These are phyloP conservation scores for Syzygium syzygioides DNA, from an alignment of 441 rosid genomes.

Conservation along the genomic window DNA sequence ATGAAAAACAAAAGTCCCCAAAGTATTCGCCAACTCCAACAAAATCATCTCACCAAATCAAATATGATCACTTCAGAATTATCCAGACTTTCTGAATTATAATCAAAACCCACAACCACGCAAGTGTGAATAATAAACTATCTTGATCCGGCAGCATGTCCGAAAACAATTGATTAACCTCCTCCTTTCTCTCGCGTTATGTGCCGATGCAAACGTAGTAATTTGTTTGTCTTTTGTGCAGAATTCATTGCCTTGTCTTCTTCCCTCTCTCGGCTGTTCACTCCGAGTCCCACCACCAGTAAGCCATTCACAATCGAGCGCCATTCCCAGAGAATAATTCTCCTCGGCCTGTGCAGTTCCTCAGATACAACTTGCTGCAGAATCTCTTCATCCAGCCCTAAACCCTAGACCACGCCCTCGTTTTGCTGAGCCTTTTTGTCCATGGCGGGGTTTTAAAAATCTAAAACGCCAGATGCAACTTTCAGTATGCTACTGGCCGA, in stretches of 20 bases:
- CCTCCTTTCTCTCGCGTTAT: background rate
- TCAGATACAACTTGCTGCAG: background rate
- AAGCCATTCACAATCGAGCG: background rate
- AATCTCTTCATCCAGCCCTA: background rate
- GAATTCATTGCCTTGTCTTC: background rate
- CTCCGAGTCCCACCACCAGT: background rate
- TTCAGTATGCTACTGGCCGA: background rate
- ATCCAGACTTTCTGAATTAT: background rate
- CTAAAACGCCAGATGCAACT: background rate
- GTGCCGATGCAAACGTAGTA: background rate
- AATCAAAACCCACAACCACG: background rate
- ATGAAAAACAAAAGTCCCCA: too few species aligned
- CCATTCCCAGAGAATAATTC: background rate
- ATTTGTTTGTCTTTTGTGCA: background rate
- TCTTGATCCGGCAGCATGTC: background rate
- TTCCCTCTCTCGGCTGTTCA: background rate
- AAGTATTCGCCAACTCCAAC: too few species aligned
- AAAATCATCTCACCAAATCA: background rate
- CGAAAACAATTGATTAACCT: background rate
- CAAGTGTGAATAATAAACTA: background rate
- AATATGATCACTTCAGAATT: background rate
- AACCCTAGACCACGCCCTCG: background rate
- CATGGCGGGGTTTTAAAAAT: background rate
- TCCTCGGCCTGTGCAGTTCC: background rate
- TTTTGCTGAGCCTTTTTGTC: background rate